phyloP scores from a whole-genome alignment of 331 rosid genomes.

The Malus hybrid region DNA sequence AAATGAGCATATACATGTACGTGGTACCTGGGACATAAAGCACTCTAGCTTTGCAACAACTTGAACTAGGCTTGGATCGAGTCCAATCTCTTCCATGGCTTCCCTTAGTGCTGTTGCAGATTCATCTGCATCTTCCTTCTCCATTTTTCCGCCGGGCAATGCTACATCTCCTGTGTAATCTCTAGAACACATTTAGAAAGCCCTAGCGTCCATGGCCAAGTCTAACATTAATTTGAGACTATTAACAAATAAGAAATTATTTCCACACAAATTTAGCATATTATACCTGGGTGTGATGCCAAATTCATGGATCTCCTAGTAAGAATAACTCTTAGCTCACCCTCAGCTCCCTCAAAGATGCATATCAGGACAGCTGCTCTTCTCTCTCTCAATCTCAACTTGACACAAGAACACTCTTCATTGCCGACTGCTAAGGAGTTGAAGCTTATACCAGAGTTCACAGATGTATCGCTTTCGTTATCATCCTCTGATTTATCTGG shows the following conservation, averaged over 20 bases:
- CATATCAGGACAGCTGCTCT: conserved; percentile 36
- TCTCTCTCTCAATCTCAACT: conserved; percentile 6
- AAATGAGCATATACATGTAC: not conserved
- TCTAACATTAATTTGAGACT: not conserved
- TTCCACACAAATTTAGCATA: not conserved
- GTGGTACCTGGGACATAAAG: conserved; percentile 22
- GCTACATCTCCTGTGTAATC: conserved; percentile 31
- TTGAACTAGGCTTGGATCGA: conserved; percentile 20
- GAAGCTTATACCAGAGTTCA: not conserved
- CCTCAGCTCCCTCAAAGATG: conserved; percentile 27
- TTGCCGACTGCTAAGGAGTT: not conserved
- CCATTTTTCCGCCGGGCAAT: conserved; percentile 37
- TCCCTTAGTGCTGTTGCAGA: conserved; percentile 31
- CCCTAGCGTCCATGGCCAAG: not conserved
- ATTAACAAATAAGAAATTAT: not conserved
- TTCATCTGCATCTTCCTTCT: conserved; percentile 28
- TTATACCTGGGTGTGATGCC: conserved; percentile 28
- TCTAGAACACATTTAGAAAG: not conserved
- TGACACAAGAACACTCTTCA: not conserved
- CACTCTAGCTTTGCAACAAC: conserved; percentile 20
- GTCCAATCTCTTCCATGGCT: conserved; percentile 36
- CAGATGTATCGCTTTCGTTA: not conserved
- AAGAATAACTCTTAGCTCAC: conserved; percentile 28
- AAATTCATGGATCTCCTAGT: conserved; percentile 31
- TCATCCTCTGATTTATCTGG: not conserved